Conservation (phyloP, 345 rosid species). For the Salix viminalis region DNA sequence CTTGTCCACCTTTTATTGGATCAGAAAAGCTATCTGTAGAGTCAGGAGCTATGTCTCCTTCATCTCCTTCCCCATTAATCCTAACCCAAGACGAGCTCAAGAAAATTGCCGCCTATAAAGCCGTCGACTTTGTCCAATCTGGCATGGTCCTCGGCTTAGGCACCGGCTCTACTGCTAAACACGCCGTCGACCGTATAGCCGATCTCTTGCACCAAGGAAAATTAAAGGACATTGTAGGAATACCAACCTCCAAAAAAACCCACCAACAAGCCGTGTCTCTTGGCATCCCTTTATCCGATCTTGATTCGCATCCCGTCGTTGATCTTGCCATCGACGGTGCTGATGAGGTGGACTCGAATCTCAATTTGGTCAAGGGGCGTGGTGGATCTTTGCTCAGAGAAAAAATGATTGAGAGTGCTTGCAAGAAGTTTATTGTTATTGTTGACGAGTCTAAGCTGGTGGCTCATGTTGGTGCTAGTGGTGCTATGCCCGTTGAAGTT, state of each 20-base stretch:
- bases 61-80: slow-evolving; percentile 23
- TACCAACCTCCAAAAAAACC: slow-evolving; percentile 80
- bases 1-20: slow-evolving; percentile 13
- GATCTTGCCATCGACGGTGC: slow-evolving; percentile 97
- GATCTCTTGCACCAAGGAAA: slow-evolving; percentile 71
- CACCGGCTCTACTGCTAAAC: slow-evolving; percentile 93
- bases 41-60: background rate
- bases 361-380: slow-evolving; percentile 84
- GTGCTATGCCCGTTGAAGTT: slow-evolving; percentile 82
- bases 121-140: slow-evolving; percentile 84
- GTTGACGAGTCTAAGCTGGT: slow-evolving; percentile 72
- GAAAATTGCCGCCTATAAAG: slow-evolving; percentile 77
- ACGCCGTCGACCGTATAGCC: slow-evolving; percentile 89
- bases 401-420: slow-evolving; percentile 88
- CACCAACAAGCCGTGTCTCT: slow-evolving; percentile 73
- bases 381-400: slow-evolving; percentile 90
- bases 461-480: slow-evolving; percentile 61
- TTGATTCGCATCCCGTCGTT: slow-evolving; percentile 59
- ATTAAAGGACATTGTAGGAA: slow-evolving; percentile 59
- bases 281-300: slow-evolving; percentile 78
- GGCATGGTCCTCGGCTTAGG: slow-evolving; percentile 99
- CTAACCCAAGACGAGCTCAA: slow-evolving; percentile 77
- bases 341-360: slow-evolving; percentile 79
- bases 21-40: slow-evolving; percentile 22
- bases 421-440: slow-evolving; percentile 66